Conservation (phyloP, 495 filamentous ascomycete genomes). For the Bathelium albidoporum region DNA sequence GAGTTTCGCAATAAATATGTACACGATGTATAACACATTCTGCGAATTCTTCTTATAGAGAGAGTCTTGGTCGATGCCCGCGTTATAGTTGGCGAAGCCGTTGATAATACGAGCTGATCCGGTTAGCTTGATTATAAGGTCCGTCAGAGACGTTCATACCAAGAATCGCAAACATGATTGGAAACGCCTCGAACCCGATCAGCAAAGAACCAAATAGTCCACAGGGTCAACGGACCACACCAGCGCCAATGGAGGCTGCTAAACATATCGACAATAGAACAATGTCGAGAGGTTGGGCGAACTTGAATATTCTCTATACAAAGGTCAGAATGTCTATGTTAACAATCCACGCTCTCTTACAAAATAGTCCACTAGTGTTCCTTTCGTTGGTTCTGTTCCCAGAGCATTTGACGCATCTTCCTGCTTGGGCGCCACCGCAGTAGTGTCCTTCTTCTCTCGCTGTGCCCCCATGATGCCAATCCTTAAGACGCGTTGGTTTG, state of each 20-base stretch:
- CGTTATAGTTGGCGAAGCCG: conserved; percentile 5
- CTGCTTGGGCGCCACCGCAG: conserved; percentile 2
- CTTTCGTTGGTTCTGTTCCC: conserved; percentile 2
- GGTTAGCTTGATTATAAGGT: not conserved
- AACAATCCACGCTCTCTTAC: not conserved
- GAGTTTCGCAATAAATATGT: conserved; percentile 53
- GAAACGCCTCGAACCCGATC: conserved; percentile 15
- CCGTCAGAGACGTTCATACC: not conserved
- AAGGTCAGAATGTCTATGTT: conserved; percentile 6
- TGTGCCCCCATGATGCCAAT: conserved; percentile 3
- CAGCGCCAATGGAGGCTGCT: conserved; percentile 22
- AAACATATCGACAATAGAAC: conserved; percentile 5
- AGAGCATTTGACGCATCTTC: conserved; percentile 3
- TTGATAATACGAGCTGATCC: conserved; percentile 6
- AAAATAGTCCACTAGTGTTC: conserved; percentile 6
- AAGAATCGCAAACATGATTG: conserved; percentile 8
- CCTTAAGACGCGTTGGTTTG: conserved; percentile 1
- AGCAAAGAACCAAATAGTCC: not conserved
- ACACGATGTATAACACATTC: conserved; percentile 40
- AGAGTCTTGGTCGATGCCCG: conserved; percentile 23
- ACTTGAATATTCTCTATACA: conserved; percentile 3
- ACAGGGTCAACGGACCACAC: conserved; percentile 14
- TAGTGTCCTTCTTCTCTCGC: conserved; percentile 4
- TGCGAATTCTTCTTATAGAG: conserved; percentile 4
- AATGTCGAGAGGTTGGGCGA: conserved; percentile 4